Base-by-base conservation (phyloP, 1,284 basidiomycete species). In the Coniferiporia weirii region DNA sequence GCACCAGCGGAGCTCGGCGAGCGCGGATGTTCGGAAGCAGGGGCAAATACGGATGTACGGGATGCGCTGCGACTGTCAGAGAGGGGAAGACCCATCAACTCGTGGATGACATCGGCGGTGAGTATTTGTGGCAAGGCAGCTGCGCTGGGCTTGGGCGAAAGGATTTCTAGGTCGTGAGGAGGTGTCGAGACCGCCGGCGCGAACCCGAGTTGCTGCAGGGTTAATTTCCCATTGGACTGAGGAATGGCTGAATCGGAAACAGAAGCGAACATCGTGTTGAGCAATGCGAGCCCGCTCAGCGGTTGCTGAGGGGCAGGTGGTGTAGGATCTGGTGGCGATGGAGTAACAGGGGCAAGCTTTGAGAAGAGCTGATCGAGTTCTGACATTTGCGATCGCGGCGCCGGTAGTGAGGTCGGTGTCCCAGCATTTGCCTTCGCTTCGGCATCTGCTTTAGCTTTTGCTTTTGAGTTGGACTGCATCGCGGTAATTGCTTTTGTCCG, bases 341-440 rank as follows among this genome's bases (percentile, higher is more conserved):
- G 32, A 32, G 58, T n/a, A n/a, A 61, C 27, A 19, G 60, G 44
- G 20, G 61, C 34, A 35, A 87, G 72, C 67, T 81, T 85, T 27
- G 81, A 78, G 63, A 89, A 80, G 2, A 89, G 74, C 66, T 78
- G 79, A 67, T 87, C 85, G 13, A 89, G 72, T 56, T 84, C 83
- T 2, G 84, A 81, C 45, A 65, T 64, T 35, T 58, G 54, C 34
- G 63, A 52, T 50, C 59, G 59, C n/a, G 60, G 61, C 35, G 59
- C 56, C 3, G 67, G 61, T 7, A 56, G 57, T 12, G 57, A 60
- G 8, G 56, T 38, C 55, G 27, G 27, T 27, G 27, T 27, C 27
- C 27, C 27, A 27, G 27, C 27, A 27, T 27, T 27, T 2, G 27
- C 27, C 27, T 27, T 27, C 5, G 27, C 27, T 57, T 54, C 52